Evolutionary conservation across 1,284 basidiomycete genomes (phyloP), one percentile per base, ranked within the genome.

Genomic region (Papiliotrema nemorosa): DNA sequence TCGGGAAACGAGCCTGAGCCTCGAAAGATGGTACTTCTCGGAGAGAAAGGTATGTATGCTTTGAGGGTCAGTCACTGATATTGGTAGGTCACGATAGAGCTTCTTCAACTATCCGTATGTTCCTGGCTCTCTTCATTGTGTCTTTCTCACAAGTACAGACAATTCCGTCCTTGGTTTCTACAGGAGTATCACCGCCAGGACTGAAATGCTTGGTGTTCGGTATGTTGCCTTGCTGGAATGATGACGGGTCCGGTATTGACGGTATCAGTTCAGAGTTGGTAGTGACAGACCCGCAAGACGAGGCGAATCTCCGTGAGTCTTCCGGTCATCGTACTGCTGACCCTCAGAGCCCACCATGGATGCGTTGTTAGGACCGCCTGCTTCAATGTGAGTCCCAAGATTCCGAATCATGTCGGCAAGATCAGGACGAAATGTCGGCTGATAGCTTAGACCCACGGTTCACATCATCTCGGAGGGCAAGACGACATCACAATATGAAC

Each of bases 161-260:
- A 43, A 43, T 20, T 24, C 41, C 25, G 41, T 43, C 3, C 41
- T 43, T 9, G 41, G 41, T 27, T 18, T 43, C 24, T 43, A 21
- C 14, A 26, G 41, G 26, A 27, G 25, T 27, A 29, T 43, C 7
- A 20, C 21, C 24, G n/a, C 16, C n/a, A 24, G 41, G 10, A 22
- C 41, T 5, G 16, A 27, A 7, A 16, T 27, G 3, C 6, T 43
- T 16, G 41, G 41, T 13, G 25, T 29, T 12, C 21, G 26, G 41
- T 43, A 13, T 18, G 41, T 6, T 25, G 5, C 22, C 3, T 43
- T 43, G 12, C 20, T 16, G 16, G 16, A 3, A 40, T 6, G 5
- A 4, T 5, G n/a, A 24, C 12, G 24, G 5, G 41, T 29, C 24
- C 24, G 16, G n/a, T 3, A 22, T 26, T 43, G 41, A 43, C 7